These are phyloP conservation scores for Stemphylium lycopersici DNA, from an alignment of 2,329 filamentous ascomycete genomes.

Conservation along the genomic window DNA sequence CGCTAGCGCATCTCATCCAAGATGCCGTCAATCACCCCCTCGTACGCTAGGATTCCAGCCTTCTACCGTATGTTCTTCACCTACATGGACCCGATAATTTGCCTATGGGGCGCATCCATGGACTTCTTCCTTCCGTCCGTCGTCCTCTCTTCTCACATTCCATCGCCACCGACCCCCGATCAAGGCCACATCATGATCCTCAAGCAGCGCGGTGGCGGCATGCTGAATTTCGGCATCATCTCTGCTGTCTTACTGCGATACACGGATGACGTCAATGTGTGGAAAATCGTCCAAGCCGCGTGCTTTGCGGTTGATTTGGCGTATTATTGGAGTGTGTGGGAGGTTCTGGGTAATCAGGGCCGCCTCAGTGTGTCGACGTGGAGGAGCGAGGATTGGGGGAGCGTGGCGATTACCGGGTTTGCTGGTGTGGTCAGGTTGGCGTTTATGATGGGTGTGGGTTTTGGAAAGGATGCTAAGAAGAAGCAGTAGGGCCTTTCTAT, in stretches of 20 bases:
- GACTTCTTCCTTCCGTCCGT: slow-evolving; percentile 31
- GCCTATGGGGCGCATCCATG: slow-evolving; percentile 35
- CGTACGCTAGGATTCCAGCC: slow-evolving; percentile 9
- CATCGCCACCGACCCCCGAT: slow-evolving; percentile 18
- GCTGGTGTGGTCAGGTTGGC: slow-evolving; percentile 29
- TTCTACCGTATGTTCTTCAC: slow-evolving; percentile 39
- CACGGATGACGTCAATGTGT: slow-evolving; percentile 27
- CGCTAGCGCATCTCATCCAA: not conserved
- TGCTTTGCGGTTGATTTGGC: slow-evolving; percentile 30
- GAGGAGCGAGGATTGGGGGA: slow-evolving; percentile 38
- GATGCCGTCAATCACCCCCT: slow-evolving; percentile 1
- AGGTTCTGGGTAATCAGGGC: slow-evolving; percentile 21
- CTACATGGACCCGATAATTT: slow-evolving; percentile 35
- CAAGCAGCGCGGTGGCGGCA: slow-evolving; percentile 32
- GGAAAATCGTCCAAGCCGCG: slow-evolving; percentile 29
- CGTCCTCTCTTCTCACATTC: slow-evolving; percentile 30
- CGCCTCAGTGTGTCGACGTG: slow-evolving; percentile 21
- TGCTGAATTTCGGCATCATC: slow-evolving; percentile 37
- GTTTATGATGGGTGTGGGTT: slow-evolving; percentile 28
- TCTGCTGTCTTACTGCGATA: slow-evolving; percentile 37
- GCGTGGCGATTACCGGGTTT: slow-evolving; percentile 38
- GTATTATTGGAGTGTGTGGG: slow-evolving; percentile 27
- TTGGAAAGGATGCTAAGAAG: slow-evolving; percentile 13
- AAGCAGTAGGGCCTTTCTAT: not conserved
- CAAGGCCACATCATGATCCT: slow-evolving; percentile 36